Percentiles rank a stretch among this genome's conserved stretches.
Conservation (phyloP, 2,329 filamentous ascomycete genomes). For the Herpomyces periplanetae region DNA sequence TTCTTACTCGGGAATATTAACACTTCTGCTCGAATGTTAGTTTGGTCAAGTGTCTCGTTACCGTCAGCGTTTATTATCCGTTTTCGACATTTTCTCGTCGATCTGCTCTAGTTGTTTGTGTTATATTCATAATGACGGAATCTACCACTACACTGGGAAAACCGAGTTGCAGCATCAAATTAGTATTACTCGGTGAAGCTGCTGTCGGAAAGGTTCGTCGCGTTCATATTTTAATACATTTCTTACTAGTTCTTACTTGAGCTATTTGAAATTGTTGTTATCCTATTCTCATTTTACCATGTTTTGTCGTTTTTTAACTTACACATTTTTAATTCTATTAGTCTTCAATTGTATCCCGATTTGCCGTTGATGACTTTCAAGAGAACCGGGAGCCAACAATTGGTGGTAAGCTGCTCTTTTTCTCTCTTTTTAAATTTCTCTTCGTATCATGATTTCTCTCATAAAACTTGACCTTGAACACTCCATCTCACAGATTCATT, state of each 20-base stretch:
- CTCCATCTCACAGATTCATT: slow-evolving; percentile 1
- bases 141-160: slow-evolving; percentile 28
- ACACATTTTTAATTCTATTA: slow-evolving; percentile 8
- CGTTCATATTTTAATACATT: not conserved
- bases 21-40: too few relatives aligned
- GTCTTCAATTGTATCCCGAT: slow-evolving; percentile 88
- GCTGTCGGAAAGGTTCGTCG: slow-evolving; percentile 67
- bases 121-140: too few relatives aligned
- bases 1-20: too few relatives aligned
- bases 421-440: slow-evolving; percentile 1
- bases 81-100: too few relatives aligned
- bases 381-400: slow-evolving; percentile 99
- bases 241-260: slow-evolving; percentile 2
- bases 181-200: slow-evolving; percentile 82
- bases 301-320: slow-evolving; percentile 3
- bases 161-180: slow-evolving; percentile 97
- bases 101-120: too few relatives aligned
- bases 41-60: too few relatives aligned
- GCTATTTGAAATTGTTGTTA: slow-evolving; percentile 3
- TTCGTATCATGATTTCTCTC: slow-evolving; percentile 1
- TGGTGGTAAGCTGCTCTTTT: slow-evolving; percentile 22
- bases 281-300: slow-evolving; percentile 1
- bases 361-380: slow-evolving; percentile 98
- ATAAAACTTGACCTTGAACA: slow-evolving; percentile 1
- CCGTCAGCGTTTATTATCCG: too few relatives aligned